Conservation (phyloP, 73 alveolate genomes). For the Paramecium pentaurelia region DNA sequence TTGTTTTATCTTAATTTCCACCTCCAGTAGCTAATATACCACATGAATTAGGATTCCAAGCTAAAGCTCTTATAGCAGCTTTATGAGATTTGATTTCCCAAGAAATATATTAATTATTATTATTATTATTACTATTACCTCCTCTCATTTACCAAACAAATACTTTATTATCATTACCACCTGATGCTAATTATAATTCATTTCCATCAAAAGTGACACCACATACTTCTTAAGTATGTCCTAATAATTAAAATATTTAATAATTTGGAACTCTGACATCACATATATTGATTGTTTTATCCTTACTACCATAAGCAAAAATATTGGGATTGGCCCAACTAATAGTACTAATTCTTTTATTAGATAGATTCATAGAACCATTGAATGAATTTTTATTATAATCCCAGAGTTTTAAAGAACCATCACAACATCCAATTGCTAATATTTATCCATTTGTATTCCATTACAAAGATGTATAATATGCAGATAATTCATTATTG, state of each 20-base stretch:
- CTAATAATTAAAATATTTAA: conserved; percentile 64
- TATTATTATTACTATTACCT: background rate
- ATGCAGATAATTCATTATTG: background rate
- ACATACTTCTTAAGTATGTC: conserved; percentile 92
- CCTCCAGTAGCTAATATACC: conserved; percentile 74
- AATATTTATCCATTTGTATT: conserved; percentile 68
- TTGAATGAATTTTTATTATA: conserved; percentile 60
- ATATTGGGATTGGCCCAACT: conserved; percentile 74
- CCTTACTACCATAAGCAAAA: conserved; percentile 85
- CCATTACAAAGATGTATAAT: conserved; percentile 61
- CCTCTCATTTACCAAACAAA: conserved; percentile 77
- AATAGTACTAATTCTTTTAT: conserved; percentile 69
- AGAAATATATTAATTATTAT: background rate
- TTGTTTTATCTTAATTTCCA: conserved; percentile 76
- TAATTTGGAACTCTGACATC: conserved; percentile 83
- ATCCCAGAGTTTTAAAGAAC: conserved; percentile 77
- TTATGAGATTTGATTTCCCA: conserved; percentile 59
- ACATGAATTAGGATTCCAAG: conserved; percentile 78
- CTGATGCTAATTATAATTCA: conserved; percentile 87
- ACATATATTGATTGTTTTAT: conserved; percentile 76
- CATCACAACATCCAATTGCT: conserved; percentile 74
- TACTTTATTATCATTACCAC: conserved; percentile 94
- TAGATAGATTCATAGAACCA: conserved; percentile 54
- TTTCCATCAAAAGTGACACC: conserved; percentile 90
- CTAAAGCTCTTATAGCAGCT: conserved; percentile 81